Conservation (phyloP, 495 filamentous ascomycete genomes). For the Daldinia concentrica region DNA sequence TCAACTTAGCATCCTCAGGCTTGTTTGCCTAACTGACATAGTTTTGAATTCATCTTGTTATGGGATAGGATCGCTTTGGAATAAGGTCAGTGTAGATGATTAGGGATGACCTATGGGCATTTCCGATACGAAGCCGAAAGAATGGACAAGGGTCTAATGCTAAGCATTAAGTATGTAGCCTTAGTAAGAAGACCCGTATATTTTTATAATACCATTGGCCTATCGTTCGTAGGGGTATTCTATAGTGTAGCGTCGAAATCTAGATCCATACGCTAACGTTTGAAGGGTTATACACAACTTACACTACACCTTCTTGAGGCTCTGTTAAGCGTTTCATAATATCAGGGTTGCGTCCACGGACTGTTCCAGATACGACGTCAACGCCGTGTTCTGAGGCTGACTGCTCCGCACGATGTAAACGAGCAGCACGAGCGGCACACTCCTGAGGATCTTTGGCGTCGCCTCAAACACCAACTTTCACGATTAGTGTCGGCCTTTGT, state of each 20-base stretch:
- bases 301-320: slow-evolving; percentile 18
- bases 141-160: slow-evolving; percentile 18
- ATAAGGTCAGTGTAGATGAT: neutral
- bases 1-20: neutral
- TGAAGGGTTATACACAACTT: slow-evolving; percentile 31
- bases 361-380: slow-evolving; percentile 23
- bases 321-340: slow-evolving; percentile 25
- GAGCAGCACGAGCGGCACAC: neutral
- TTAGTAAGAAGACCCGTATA: slow-evolving; percentile 9
- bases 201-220: neutral
- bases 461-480: slow-evolving; percentile 16
- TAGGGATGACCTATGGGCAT: neutral
- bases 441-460: slow-evolving; percentile 22
- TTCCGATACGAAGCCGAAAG: slow-evolving; percentile 18
- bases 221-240: slow-evolving; percentile 2
- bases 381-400: slow-evolving; percentile 6
- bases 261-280: slow-evolving; percentile 31
- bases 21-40: neutral
- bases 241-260: neutral
- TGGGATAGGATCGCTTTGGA: neutral
- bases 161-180: slow-evolving; percentile 12
- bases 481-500: slow-evolving; percentile 6
- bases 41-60: neutral
- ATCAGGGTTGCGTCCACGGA: slow-evolving; percentile 9
- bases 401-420: neutral